Evolutionary conservation across 2,329 filamentous ascomycete species (phyloP).

Genomic region (Ophiostoma australiae): DNA sequence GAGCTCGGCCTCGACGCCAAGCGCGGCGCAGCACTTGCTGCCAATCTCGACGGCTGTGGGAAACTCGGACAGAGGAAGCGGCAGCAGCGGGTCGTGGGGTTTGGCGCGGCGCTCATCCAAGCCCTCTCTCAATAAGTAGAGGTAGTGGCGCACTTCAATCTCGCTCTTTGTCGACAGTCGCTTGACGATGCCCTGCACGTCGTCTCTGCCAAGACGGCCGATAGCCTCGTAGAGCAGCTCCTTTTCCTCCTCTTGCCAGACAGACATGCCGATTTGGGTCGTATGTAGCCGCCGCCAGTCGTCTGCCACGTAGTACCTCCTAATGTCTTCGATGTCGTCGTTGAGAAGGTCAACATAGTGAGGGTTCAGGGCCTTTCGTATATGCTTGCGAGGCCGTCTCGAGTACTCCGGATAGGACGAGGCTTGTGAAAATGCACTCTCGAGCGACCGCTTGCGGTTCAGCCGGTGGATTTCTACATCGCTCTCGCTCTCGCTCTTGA

Average conservation of each 20-base stretch:
- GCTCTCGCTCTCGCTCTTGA: not conserved
- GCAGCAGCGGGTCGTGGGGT: conserved; percentile 30
- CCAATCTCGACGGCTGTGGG: conserved; percentile 68
- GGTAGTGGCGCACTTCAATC: conserved; percentile 67
- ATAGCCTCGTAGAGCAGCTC: conserved; percentile 62
- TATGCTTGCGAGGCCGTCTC: conserved; percentile 30
- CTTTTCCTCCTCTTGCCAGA: conserved; percentile 71
- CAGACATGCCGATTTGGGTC: conserved; percentile 62
- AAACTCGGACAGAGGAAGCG: conserved; percentile 50
- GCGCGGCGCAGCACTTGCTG: conserved; percentile 55
- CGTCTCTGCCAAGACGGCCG: conserved; percentile 57
- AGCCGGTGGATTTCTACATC: not conserved
- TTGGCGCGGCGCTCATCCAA: conserved; percentile 32
- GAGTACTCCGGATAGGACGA: not conserved
- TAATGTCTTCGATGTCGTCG: conserved; percentile 51
- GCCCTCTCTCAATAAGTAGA: conserved; percentile 56
- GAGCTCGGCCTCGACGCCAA: conserved; percentile 65
- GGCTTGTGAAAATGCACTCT: not conserved
- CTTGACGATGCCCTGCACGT: conserved; percentile 57
- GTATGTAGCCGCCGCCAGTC: conserved; percentile 35
- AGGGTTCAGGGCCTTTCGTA: conserved; percentile 41
- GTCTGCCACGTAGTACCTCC: conserved; percentile 36
- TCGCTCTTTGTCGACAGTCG: conserved; percentile 66
- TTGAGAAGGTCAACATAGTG: conserved; percentile 52
- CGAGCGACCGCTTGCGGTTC: conserved; percentile 13